Base-by-base conservation (phyloP, 495 filamentous ascomycete species). In the Penicillium pancosmium region DNA sequence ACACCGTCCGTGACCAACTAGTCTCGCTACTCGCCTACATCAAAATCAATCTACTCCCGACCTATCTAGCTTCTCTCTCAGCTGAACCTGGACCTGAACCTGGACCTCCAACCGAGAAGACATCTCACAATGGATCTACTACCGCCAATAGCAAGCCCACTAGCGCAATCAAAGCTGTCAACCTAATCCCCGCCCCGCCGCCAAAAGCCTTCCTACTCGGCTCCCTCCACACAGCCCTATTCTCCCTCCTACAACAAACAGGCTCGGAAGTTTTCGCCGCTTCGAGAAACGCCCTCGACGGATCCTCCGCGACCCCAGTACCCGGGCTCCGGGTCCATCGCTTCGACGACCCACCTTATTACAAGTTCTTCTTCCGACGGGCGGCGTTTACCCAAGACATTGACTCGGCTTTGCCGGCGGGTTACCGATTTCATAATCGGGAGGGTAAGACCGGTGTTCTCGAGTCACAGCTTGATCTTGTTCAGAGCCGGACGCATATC, bases 401-500 rank as follows among this genome's bases (percentile, higher is more conserved):
- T n/a, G 55, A 58, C 16, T n/a, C 55, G 11, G 40, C 57, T 0
- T 59, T 77, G 21, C 74, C 72, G 12, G 12, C 40, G 1, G 76
- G 66, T 6, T 78, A 78, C 54, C 63, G 65, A 12, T 78, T 66
- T 59, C 46, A 54, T 16, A 63, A 73, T 57, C 56, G 53, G 3
- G 12, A 23, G 0, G 76, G 76, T 2, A 51, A 52, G 3, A 18
- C 25, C 2, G 70, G 73, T 1, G 60, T 79, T 8, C 57, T 60
- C 8, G 44, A 60, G 1, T 35, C 50, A 25, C 72, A 80, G 47
- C 52, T 74, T n/a, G 64, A 71, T 36, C 65, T 78, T n/a, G 74
- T 78, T 44, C 64, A 68, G 50, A 68, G 66, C 54, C 66, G 77
- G 4, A 79, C 77, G 19, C 55, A 71, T 61, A 77, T 80, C 35